Conservation (phyloP, 2,329 filamentous ascomycete species). For the Diaporthe australafricana region DNA sequence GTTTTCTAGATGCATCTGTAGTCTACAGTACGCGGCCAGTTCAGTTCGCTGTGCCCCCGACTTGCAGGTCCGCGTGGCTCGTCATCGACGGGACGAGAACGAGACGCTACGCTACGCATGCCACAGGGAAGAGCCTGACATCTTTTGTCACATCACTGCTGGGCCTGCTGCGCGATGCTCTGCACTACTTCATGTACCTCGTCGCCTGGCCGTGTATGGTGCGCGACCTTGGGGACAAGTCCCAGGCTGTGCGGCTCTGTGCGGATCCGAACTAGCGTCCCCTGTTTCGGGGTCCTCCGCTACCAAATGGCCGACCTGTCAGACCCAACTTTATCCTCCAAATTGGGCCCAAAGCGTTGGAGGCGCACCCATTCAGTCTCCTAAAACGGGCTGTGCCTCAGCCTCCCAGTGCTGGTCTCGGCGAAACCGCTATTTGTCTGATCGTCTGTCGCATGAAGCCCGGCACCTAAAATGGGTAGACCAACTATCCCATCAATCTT, state of each 20-base stretch:
- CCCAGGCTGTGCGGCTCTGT: conserved; percentile 28
- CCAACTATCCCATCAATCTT: conserved; percentile 22
- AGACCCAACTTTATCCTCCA: conserved; percentile 25
- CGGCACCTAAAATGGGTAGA: not conserved
- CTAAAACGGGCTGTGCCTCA: conserved; percentile 35
- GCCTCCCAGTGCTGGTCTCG: conserved; percentile 31
- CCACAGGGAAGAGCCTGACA: not conserved
- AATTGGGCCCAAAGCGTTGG: conserved; percentile 28
- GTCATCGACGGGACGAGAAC: conserved; percentile 19
- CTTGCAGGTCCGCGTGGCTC: conserved; percentile 22
- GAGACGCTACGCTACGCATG: not conserved
- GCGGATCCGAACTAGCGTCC: conserved; percentile 29
- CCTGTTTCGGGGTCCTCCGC: conserved; percentile 6
- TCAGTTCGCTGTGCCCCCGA: conserved; percentile 32
- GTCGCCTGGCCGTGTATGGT: not conserved
- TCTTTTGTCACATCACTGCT: not conserved
- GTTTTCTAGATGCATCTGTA: conserved; percentile 21
- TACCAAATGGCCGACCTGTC: conserved; percentile 27
- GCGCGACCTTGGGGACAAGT: conserved; percentile 21
- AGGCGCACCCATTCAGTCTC: conserved; percentile 21
- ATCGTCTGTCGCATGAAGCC: conserved; percentile 34
- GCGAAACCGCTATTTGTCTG: conserved; percentile 27
- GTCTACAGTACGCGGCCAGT: not conserved
- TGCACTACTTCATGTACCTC: not conserved
- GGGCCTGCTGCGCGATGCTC: not conserved